Base-by-base conservation (phyloP, 768 basidiomycete species). In the Cystoderma amianthinum region DNA sequence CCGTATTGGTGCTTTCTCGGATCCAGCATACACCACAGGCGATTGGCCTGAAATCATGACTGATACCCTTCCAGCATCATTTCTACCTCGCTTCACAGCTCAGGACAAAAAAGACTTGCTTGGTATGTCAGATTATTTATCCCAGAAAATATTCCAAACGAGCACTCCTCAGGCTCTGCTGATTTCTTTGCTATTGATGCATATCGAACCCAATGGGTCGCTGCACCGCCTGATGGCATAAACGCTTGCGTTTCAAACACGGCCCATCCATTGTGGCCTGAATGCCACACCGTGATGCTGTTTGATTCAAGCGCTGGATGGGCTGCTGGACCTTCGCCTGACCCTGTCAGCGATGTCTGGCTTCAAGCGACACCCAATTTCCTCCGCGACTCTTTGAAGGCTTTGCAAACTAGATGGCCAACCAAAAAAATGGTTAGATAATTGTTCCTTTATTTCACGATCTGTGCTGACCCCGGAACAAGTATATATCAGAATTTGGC, bases 171-270 rank as follows among this genome's bases (percentile, higher is more conserved):
- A 69, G 69, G 72, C 5, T 64, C 69, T 2, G 72, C 72, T 4
- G 74, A 78, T 47, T 78, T 76, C 48, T 76, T 65, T 45, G 74
- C 72, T 10, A 74, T 72, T 17, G 74, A 76, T 41, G 56, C 69
- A 1, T 74, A 74, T 36, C 59, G 68, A 12, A 63, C 62, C 1
- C 62, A 60, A 24, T 72, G 49, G 47, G 50, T 71, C 23, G 45
- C 61, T 12, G 73, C 70, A 7, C 72, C 73, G 10, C 49, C 54
- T 0, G 65, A 64, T 32, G 74, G 75, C 9, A 51, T 75, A 9
- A 65, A 58, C 13, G 61, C 69, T 11, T 76, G 74, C 49, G 49
- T 67, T 5, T 48, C 56, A 4, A 67, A 74, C 42, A 55, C 55
- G 17, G 61, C 66, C 1, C 63, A 75, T 50, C 71, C 72, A 3